Evolutionary conservation across 176 grass and related monocot genomes (phyloP).

Genomic region (Tillandsia fasciculata): DNA sequence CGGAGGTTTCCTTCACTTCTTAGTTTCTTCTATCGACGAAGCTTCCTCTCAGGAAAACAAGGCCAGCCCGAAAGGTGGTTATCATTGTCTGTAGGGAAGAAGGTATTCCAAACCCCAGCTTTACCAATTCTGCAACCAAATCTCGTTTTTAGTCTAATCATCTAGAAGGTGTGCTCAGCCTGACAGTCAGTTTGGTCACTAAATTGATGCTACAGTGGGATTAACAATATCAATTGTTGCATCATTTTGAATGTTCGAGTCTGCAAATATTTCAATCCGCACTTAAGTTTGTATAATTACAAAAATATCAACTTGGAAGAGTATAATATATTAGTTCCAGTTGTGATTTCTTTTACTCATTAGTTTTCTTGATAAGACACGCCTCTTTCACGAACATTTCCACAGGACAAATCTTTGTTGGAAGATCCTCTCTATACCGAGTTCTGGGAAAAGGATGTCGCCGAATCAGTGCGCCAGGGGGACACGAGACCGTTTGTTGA

Average conservation of each 20-base stretch:
- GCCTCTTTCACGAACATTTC: neutral
- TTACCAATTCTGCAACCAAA: neutral
- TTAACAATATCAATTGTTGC: neutral
- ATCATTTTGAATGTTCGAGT: neutral
- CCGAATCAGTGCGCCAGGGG: constrained; percentile 76
- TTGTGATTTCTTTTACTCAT: constrained; percentile 3
- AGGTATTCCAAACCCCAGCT: constrained; percentile 37
- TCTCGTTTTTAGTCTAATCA: neutral
- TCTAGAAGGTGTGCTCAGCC: neutral
- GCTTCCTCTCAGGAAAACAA: constrained; percentile 80
- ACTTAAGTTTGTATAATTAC: neutral
- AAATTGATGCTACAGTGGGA: neutral
- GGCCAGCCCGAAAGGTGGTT: constrained; percentile 71
- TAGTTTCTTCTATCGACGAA: constrained; percentile 56
- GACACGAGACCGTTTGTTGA: constrained; percentile 60
- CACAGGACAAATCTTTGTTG: constrained; percentile 71
- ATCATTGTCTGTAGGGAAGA: constrained; percentile 61
- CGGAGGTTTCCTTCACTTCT: constrained; percentile 79
- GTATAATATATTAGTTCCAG: neutral
- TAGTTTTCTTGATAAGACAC: too few relatives aligned
- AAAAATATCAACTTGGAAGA: neutral
- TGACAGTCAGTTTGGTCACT: neutral
- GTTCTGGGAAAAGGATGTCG: constrained; percentile 81
- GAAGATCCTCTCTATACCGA: constrained; percentile 51
- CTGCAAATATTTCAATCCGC: neutral